These are phyloP conservation scores for Penicillium bialowiezense DNA, from an alignment of 495 filamentous ascomycete genomes.

Conservation along the genomic window DNA sequence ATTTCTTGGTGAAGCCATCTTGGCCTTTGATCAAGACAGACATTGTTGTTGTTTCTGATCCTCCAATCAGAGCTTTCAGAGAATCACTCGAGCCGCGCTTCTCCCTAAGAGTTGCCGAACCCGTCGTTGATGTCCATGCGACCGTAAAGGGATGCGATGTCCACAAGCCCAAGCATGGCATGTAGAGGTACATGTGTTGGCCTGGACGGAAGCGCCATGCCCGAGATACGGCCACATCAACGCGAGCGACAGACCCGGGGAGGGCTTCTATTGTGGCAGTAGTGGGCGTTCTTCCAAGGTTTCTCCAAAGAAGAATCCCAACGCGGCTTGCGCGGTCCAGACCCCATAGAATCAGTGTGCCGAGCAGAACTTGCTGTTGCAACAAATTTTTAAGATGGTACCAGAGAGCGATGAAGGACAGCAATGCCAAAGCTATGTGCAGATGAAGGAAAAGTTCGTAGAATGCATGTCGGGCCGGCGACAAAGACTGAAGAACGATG, in stretches of 20 bases:
- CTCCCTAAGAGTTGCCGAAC: slow-evolving; percentile 12
- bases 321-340: slow-evolving; percentile 52
- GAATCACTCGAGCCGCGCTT: slow-evolving; percentile 36
- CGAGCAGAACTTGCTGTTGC: slow-evolving; percentile 37
- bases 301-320: slow-evolving; percentile 59
- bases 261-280: slow-evolving; percentile 51
- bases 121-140: slow-evolving; percentile 43
- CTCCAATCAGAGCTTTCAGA: slow-evolving; percentile 30
- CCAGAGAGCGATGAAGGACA: slow-evolving; percentile 52
- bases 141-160: slow-evolving; percentile 59
- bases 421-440: slow-evolving; percentile 48
- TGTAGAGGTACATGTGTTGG: slow-evolving; percentile 56
- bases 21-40: slow-evolving; percentile 53
- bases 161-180: slow-evolving; percentile 48
- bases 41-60: slow-evolving; percentile 38
- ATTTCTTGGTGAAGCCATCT: slow-evolving; percentile 51
- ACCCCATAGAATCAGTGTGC: slow-evolving; percentile 39
- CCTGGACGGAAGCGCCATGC: slow-evolving; percentile 50
- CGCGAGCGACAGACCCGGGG: slow-evolving; percentile 45
- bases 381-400: slow-evolving; percentile 49
- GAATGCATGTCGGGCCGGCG: slow-evolving; percentile 54
- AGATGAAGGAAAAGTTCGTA: slow-evolving; percentile 58
- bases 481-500: slow-evolving; percentile 49
- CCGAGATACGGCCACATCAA: slow-evolving; percentile 48
- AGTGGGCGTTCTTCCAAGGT: slow-evolving; percentile 39